phyloP scores from a whole-genome alignment of 345 rosid species.

The Garcia nutans region DNA sequence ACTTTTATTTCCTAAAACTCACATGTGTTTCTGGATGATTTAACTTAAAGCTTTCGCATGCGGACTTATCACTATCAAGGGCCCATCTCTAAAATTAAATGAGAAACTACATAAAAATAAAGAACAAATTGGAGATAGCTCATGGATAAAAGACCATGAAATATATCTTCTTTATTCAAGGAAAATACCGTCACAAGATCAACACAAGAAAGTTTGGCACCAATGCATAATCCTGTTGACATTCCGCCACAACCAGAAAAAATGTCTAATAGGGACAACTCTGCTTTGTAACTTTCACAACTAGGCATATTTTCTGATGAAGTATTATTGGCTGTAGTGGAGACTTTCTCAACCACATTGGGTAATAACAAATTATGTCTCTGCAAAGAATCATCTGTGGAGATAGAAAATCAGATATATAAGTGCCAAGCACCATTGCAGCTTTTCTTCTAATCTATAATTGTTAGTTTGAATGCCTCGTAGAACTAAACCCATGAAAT shows the following conservation, averaged over 20 bases:
- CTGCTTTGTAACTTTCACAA: slow-evolving; percentile 36
- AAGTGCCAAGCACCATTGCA: background rate
- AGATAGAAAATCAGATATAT: slow-evolving; percentile 14
- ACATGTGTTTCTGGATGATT: slow-evolving; percentile 86
- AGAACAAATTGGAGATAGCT: slow-evolving; percentile 14
- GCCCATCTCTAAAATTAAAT: slow-evolving; percentile 76
- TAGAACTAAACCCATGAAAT: background rate
- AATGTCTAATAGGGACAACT: slow-evolving; percentile 67
- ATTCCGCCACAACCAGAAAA: slow-evolving; percentile 98
- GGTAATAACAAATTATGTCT: slow-evolving; percentile 25
- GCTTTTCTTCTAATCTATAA: background rate
- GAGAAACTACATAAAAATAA: slow-evolving; percentile 19
- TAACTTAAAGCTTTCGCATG: slow-evolving; percentile 76
- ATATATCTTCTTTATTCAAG: slow-evolving; percentile 22
- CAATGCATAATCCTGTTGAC: slow-evolving; percentile 93
- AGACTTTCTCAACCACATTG: slow-evolving; percentile 20
- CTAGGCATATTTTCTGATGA: slow-evolving; percentile 28
- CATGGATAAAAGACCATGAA: slow-evolving; percentile 15
- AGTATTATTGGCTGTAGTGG: slow-evolving; percentile 20
- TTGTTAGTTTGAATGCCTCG: background rate
- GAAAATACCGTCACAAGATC: slow-evolving; percentile 72
- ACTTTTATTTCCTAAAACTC: slow-evolving; percentile 24
- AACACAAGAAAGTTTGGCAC: slow-evolving; percentile 65
- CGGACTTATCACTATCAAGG: slow-evolving; percentile 62
- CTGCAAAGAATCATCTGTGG: slow-evolving; percentile 40